Evolutionary conservation across 1,284 basidiomycete genomes (phyloP).

Genomic region (Apiotrichum porosum): DNA sequence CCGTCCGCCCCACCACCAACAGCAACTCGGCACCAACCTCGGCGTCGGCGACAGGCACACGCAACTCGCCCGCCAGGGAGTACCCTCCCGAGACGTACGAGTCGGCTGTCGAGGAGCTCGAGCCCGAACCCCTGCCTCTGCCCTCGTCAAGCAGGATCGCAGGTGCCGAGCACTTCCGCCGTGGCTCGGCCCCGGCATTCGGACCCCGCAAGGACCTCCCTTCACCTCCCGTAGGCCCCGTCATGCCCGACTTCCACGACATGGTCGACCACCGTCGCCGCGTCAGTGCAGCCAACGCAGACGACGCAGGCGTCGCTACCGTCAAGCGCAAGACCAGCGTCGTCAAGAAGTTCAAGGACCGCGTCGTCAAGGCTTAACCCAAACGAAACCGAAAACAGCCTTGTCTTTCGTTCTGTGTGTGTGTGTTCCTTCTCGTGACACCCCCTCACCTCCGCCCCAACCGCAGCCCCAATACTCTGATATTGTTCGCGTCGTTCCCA

Average conservation of each 20-base stretch:
- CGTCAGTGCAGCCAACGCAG: neutral
- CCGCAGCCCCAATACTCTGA: no score
- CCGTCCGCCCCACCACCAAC: neutral
- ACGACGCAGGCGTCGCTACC: neutral
- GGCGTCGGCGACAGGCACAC: neutral
- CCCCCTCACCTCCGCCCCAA: no score
- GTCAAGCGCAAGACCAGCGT: conserved; percentile 45
- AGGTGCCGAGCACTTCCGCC: neutral
- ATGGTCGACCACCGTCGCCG: conserved; percentile 12
- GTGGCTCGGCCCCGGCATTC: no score
- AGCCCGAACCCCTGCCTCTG: neutral
- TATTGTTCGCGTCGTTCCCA: no score
- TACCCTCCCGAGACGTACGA: neutral
- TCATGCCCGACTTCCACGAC: conserved; percentile 48
- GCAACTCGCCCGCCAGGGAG: conserved; percentile 1
- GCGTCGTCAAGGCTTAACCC: conserved; percentile 19
- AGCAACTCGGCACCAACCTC: neutral
- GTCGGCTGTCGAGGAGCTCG: neutral
- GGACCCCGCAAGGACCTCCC: neutral
- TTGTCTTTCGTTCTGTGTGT: no score
- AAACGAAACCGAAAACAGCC: no score
- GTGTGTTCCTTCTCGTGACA: no score
- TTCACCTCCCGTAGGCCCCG: conserved; percentile 39
- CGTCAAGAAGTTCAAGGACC: conserved; percentile 46
- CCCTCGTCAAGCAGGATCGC: neutral